phyloP scores from a whole-genome alignment of 1,284 basidiomycete species.

The Ceratobasidium sp. region DNA sequence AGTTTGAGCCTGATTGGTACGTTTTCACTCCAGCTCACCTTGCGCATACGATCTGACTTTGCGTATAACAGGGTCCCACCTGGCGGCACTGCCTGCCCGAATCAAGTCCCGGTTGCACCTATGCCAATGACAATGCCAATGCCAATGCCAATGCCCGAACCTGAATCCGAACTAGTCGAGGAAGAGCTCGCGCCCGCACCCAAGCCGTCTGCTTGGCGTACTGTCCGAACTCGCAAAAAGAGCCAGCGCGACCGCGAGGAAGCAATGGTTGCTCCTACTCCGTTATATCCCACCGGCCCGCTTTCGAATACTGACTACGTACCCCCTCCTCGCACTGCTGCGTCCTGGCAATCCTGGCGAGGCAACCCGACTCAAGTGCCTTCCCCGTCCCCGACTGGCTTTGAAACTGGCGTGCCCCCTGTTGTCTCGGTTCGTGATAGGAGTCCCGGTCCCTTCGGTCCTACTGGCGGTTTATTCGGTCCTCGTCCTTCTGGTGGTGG shows the following conservation, averaged over 20 bases:
- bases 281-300: constrained; percentile 39
- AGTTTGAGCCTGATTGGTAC: constrained; percentile 47
- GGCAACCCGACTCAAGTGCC: constrained; percentile 34
- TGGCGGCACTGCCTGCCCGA: constrained; percentile 24
- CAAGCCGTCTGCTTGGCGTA: constrained; percentile 39
- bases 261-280: constrained; percentile 32
- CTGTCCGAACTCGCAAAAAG: constrained; percentile 37
- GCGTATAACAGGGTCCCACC: constrained; percentile 27
- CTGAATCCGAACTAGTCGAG: constrained; percentile 40
- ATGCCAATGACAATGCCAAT: not conserved
- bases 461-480: constrained; percentile 39
- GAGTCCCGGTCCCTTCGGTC: constrained; percentile 44
- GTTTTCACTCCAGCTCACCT: not conserved
- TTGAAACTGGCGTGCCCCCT: constrained; percentile 35
- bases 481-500: constrained; percentile 40
- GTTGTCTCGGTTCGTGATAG: constrained; percentile 45
- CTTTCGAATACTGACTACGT: constrained; percentile 40
- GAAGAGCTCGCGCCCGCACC: constrained; percentile 26
- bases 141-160: constrained; percentile 21
- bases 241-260: constrained; percentile 42
- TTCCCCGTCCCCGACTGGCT: constrained; percentile 21
- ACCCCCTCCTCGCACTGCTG: constrained; percentile 37
- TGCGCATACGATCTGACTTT: not conserved
- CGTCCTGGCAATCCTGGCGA: constrained; percentile 42
- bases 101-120: constrained; percentile 6